phyloP scores from a whole-genome alignment of 2,329 filamentous ascomycete species.

The Aspergillus felis region DNA sequence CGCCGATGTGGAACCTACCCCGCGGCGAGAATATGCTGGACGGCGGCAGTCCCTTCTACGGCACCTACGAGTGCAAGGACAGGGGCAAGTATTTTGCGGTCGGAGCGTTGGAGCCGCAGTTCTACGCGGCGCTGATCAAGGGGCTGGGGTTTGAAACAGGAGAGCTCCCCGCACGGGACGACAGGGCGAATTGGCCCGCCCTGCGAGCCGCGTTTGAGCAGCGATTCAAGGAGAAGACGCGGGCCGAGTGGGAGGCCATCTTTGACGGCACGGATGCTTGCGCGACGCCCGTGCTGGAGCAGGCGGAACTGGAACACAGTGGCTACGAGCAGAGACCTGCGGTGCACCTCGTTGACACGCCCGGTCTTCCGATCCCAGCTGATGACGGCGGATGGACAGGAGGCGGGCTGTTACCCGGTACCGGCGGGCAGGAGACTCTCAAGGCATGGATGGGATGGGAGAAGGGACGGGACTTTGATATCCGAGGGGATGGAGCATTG shows the following conservation, averaged over 20 bases:
- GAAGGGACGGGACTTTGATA: slow-evolving; percentile 66
- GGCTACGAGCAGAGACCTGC: slow-evolving; percentile 47
- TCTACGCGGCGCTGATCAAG: slow-evolving; percentile 66
- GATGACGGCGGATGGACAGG: slow-evolving; percentile 68
- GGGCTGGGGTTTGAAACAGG: slow-evolving; percentile 58
- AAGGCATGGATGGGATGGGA: slow-evolving; percentile 73
- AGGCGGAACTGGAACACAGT: slow-evolving; percentile 63
- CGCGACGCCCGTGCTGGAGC: slow-evolving; percentile 79
- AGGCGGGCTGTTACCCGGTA: slow-evolving; percentile 58
- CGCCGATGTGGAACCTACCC: slow-evolving; percentile 56
- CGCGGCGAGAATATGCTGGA: slow-evolving; percentile 78
- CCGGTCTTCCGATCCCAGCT: slow-evolving; percentile 54
- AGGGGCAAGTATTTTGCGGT: slow-evolving; percentile 72
- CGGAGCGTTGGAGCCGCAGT: slow-evolving; percentile 85
- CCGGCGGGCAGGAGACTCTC: slow-evolving; percentile 68
- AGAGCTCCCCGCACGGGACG: slow-evolving; percentile 48
- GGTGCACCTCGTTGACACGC: slow-evolving; percentile 60
- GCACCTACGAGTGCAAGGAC: slow-evolving; percentile 81
- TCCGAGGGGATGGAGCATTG: slow-evolving; percentile 57
- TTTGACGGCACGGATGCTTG: slow-evolving; percentile 93
- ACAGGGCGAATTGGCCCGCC: slow-evolving; percentile 64
- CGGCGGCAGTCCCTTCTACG: slow-evolving; percentile 82
- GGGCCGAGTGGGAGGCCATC: slow-evolving; percentile 75
- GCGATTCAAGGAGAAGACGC: slow-evolving; percentile 65
- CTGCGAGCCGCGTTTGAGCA: slow-evolving; percentile 59